Base-by-base conservation (phyloP, 768 basidiomycete species). In the Rhodocollybia butyracea region DNA sequence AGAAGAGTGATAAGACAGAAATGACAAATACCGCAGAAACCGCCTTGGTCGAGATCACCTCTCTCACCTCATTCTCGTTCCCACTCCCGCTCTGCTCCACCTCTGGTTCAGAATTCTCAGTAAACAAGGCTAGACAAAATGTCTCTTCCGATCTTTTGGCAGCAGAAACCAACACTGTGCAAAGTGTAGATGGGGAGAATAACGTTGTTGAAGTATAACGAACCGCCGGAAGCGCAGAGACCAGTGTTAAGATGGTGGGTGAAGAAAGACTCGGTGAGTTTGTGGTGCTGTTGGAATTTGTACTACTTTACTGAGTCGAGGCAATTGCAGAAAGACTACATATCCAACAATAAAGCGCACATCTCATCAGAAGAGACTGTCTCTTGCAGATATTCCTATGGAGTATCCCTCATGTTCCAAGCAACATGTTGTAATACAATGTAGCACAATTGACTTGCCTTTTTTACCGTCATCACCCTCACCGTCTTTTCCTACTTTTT, bases 121-220 rank as follows among this genome's bases (percentile, higher is more conserved):
- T 75, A 42, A 80, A 80, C 63, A 89, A 89, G 64, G 73, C 83
- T 5, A 94, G 96, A 72, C 95, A 96, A 11, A 94, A 97, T 66
- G 80, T 74, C 15, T 80, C 82, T 4, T 96, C 94, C n/a, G 97
- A 97, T 11, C 77, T 95, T 6, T 81, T n/a, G n/a, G n/a, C n/a
- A n/a, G n/a, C n/a, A n/a, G n/a, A n/a, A n/a, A n/a, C n/a, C n/a
- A n/a, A n/a, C n/a, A n/a, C n/a, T n/a, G n/a, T n/a, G n/a, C n/a
- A n/a, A n/a, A n/a, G n/a, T n/a, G n/a, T n/a, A n/a, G n/a, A n/a
- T n/a, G n/a, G n/a, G n/a, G n/a, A n/a, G n/a, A n/a, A n/a, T n/a
- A n/a, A n/a, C n/a, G n/a, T 99, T 97, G 42, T 76, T 99, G 58
- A 99, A 98, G 70, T 99, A 99, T 69, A 95, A 98, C 59, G 97